Conservation (phyloP, 805 yeast species). For the Myxozyma kluyveri region DNA sequence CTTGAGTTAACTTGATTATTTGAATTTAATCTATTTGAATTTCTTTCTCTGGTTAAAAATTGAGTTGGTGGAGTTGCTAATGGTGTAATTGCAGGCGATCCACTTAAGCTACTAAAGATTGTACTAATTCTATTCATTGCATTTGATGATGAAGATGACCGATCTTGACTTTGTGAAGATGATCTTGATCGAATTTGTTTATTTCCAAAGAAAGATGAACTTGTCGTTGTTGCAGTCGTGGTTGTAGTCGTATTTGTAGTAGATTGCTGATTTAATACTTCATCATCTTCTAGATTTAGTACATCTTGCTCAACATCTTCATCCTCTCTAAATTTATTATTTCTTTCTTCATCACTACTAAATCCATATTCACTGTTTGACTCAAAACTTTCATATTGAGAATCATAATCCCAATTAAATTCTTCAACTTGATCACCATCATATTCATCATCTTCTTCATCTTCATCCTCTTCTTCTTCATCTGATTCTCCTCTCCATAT, state of each 20-base stretch:
- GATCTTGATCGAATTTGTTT: neutral
- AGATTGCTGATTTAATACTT: no score
- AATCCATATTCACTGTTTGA: no score
- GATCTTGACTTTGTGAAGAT: neutral
- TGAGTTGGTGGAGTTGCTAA: neutral
- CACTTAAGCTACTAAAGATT: neutral
- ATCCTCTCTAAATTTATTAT: neutral
- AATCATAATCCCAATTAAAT: slow-evolving; percentile 2
- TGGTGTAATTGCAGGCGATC: neutral
- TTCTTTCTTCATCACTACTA: no score
- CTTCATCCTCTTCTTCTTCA: slow-evolving; percentile 4
- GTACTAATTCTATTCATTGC: neutral
- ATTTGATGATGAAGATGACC: neutral
- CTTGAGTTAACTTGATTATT: no score
- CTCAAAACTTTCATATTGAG: neutral
- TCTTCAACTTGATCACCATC: slow-evolving; percentile 5
- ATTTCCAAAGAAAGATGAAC: no score
- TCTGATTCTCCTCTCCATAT: slow-evolving; percentile 10
- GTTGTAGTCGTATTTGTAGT: no score
- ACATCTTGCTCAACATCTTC: neutral
- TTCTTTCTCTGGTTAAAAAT: no score
- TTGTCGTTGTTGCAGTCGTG: no score
- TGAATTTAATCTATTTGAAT: no score
- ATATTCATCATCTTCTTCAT: neutral
- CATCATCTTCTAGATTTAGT: neutral